Evolutionary conservation across 2,329 filamentous ascomycete genomes (phyloP), one percentile per base, ranked within the genome.

Genomic region (Periconia digitata): DNA sequence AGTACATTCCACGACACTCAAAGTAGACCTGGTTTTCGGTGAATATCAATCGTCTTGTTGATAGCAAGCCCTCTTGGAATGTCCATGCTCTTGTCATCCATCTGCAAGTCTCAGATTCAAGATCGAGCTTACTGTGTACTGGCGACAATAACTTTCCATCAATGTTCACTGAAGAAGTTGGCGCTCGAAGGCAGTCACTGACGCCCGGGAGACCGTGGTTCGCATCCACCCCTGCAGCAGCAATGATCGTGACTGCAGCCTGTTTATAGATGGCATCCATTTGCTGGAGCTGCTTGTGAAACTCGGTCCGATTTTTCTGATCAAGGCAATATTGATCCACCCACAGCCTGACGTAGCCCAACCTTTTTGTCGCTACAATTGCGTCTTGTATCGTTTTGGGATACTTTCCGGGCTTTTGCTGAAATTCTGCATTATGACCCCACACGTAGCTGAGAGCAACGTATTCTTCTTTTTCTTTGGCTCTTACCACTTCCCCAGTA

Each of bases 291-390:
- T 55, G 50, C 2, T 29, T 13, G 15, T 42, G 42, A 7, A 42
- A 18, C 8, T 55, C 47, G 15, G 23, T 17, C 18, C 13, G 22
- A 18, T 42, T 40, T 2, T 20, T 23, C 21, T 52, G 46, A 12
- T 53, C 40, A 8, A 55, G 47, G 29, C 50, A 55, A 18, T 55
- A 55, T 21, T 44, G 34, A 36, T 55, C 53, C n/a, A 55, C 40
- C 53, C 53, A 55, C 8, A 55, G 7, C 15, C 43, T 40, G 1
- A n/a, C 8, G 23, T 46, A 45, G 2, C 53, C 50, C 7, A 55
- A 38, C 37, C 40, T 8, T 16, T 12, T 13, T 0, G 50, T 43
- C 1, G 44, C 46, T 2, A 24, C 5, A 4, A 55, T 43, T 13
- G 49, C 46, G 43, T 53, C 46, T 37, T 37, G 32, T n/a, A 55